Evolutionary conservation across 768 basidiomycete genomes (phyloP).

Genomic region (Candolleomyces eurysporus): DNA sequence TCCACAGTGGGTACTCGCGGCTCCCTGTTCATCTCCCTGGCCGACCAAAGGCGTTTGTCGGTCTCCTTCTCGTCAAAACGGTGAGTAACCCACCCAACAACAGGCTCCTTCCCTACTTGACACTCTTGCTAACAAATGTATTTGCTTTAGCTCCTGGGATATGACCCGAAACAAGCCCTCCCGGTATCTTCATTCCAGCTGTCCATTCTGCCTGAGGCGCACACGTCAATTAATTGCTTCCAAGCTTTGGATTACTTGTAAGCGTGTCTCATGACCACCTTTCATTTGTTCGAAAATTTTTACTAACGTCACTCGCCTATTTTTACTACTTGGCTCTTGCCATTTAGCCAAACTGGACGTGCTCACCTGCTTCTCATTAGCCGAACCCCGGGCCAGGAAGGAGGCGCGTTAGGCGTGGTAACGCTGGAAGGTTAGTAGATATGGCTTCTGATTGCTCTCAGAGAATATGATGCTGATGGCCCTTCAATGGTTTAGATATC

Average conservation of each 20-base stretch:
- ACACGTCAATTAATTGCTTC: conserved; percentile 87
- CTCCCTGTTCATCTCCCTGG: conserved; percentile 83
- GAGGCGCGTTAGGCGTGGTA: conserved; percentile 88
- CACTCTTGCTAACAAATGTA: no score
- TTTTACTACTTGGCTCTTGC: neutral
- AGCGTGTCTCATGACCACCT: no score
- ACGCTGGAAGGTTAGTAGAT: conserved; percentile 57
- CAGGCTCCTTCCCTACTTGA: neutral
- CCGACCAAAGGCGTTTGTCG: conserved; percentile 69
- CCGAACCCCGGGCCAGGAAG: conserved; percentile 74
- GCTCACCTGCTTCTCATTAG: conserved; percentile 89
- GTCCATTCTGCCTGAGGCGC: conserved; percentile 86
- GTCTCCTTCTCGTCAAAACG: conserved; percentile 85
- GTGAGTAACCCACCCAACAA: conserved; percentile 27
- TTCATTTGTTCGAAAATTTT: no score
- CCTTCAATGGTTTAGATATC: conserved; percentile 44
- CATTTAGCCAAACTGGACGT: conserved; percentile 81
- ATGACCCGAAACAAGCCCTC: conserved; percentile 60
- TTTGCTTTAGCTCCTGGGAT: no score
- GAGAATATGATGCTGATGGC: neutral
- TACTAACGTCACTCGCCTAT: neutral
- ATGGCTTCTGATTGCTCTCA: neutral
- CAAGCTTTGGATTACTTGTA: conserved; percentile 94
- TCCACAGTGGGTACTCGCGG: conserved; percentile 83
- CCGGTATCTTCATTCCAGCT: conserved; percentile 76